A percentile compares a stretch with the other conserved stretches of the same genome.
Evolutionary conservation across 495 filamentous ascomycete species (phyloP).

Genomic region (Aeminium ludgeri): DNA sequence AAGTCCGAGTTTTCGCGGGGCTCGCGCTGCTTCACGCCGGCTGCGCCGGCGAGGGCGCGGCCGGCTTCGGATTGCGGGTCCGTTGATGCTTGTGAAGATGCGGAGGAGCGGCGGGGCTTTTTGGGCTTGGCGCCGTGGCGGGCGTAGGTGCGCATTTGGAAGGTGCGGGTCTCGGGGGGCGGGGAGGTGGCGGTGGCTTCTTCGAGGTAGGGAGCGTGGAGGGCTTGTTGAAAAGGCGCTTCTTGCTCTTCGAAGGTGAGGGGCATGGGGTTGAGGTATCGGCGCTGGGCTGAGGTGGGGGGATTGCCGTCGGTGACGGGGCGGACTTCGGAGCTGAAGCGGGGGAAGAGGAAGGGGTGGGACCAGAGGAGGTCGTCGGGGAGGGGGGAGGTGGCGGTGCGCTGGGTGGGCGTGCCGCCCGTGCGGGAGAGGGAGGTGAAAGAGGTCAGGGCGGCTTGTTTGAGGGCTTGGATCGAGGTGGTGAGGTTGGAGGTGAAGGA

Average conservation of each 20-base stretch:
- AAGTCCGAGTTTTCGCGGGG: conserved; percentile 88
- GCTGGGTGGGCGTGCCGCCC: conserved; percentile 1
- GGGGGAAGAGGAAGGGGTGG: conserved; percentile 63
- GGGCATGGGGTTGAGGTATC: conserved; percentile 77
- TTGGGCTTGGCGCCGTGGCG: conserved; percentile 1
- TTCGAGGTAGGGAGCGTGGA: conserved; percentile 12
- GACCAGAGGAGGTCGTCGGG: conserved; percentile 74
- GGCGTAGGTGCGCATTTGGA: conserved; percentile 26
- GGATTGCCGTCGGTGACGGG: conserved; percentile 33
- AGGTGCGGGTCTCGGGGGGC: conserved; percentile 16
- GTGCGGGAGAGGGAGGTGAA: conserved; percentile 50
- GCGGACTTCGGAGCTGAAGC: conserved; percentile 75
- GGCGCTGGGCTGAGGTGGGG: conserved; percentile 53
- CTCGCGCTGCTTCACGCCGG: conserved; percentile 61
- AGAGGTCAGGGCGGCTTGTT: conserved; percentile 58
- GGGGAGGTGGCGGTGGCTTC: neutral
- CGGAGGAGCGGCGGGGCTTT: conserved; percentile 2
- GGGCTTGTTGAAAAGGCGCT: conserved; percentile 8
- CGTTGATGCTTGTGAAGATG: no score
- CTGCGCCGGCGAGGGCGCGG: conserved; percentile 10
- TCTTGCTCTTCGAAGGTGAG: conserved; percentile 15
- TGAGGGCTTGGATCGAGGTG: conserved; percentile 72
- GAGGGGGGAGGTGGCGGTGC: conserved; percentile 39
- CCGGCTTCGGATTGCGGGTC: conserved; percentile 22
- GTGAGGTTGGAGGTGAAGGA: conserved; percentile 90